Evolutionary conservation across 2,329 filamentous ascomycete genomes (phyloP).

Genomic region (Xylaria digitata): DNA sequence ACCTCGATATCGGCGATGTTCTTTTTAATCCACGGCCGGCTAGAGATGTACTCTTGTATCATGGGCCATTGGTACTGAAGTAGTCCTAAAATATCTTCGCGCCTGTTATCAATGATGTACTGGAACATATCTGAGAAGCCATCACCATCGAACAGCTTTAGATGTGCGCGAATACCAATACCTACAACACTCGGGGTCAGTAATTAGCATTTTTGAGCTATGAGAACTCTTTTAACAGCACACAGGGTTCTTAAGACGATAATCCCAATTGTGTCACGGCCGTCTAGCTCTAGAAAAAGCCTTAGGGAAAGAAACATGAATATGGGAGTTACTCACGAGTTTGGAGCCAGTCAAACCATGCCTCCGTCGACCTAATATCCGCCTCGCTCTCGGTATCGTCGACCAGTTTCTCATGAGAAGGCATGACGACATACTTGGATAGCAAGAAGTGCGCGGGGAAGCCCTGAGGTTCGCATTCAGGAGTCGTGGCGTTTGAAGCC

Average conservation of each 20-base stretch:
- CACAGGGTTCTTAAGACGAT: no score
- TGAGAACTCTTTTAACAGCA: no score
- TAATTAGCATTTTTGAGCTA: background rate
- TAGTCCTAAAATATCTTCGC: constrained; percentile 7
- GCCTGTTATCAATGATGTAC: constrained; percentile 10
- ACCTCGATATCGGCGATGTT: constrained; percentile 4
- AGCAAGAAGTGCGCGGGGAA: constrained; percentile 3
- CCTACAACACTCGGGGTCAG: constrained; percentile 1
- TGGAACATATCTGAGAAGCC: constrained; percentile 12
- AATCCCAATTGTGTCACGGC: background rate
- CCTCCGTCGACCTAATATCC: constrained; percentile 1
- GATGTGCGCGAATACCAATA: constrained; percentile 1
- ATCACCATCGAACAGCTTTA: constrained; percentile 22
- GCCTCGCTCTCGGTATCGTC: background rate
- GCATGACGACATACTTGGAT: background rate
- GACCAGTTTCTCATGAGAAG: background rate
- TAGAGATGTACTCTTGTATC: background rate
- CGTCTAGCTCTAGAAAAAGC: background rate
- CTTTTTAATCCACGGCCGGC: background rate
- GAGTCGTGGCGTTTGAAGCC: background rate
- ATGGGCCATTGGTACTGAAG: constrained; percentile 16
- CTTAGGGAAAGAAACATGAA: background rate
- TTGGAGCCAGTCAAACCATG: constrained; percentile 37
- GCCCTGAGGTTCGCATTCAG: constrained; percentile 26
- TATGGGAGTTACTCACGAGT: background rate